Evolutionary conservation across 2,329 filamentous ascomycete species (phyloP).

Genomic region (Rhytidhysteron rufulum): DNA sequence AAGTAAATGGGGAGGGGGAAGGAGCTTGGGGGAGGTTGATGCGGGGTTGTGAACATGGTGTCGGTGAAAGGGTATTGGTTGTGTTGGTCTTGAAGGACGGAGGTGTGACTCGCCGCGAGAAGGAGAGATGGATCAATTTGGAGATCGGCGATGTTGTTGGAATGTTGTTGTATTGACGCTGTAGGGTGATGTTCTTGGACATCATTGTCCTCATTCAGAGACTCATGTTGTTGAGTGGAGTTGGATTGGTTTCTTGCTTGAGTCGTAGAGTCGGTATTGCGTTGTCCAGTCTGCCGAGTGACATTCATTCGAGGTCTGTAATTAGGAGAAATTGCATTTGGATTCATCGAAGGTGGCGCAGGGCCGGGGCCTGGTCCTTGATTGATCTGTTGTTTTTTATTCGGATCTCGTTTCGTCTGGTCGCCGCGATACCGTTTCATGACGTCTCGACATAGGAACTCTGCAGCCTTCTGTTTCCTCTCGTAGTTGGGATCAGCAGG

Average conservation of each 20-base stretch:
- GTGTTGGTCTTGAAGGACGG: conserved; percentile 22
- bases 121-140: conserved; percentile 63
- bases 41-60: neutral
- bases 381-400: conserved; percentile 39
- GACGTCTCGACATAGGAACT: conserved; percentile 70
- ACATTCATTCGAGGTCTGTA: neutral
- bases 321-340: conserved; percentile 8
- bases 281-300: neutral
- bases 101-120: conserved; percentile 52
- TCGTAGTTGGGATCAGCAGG: conserved; percentile 51
- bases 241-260: neutral
- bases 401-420: conserved; percentile 53
- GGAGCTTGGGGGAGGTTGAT: conserved; percentile 10
- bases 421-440: conserved; percentile 74
- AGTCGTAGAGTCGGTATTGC: neutral
- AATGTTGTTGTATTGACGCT: neutral
- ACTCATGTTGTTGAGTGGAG: neutral
- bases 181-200: conserved; percentile 1
- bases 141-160: conserved; percentile 39
- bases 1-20: conserved; percentile 61
- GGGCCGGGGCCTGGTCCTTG: conserved; percentile 42
- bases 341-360: conserved; percentile 24
- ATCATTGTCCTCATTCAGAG: conserved; percentile 1
- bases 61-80: neutral
- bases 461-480: conserved; percentile 61